These are phyloP conservation scores for Penicillium diatomitis DNA, from an alignment of 495 filamentous ascomycete genomes.

Conservation along the genomic window DNA sequence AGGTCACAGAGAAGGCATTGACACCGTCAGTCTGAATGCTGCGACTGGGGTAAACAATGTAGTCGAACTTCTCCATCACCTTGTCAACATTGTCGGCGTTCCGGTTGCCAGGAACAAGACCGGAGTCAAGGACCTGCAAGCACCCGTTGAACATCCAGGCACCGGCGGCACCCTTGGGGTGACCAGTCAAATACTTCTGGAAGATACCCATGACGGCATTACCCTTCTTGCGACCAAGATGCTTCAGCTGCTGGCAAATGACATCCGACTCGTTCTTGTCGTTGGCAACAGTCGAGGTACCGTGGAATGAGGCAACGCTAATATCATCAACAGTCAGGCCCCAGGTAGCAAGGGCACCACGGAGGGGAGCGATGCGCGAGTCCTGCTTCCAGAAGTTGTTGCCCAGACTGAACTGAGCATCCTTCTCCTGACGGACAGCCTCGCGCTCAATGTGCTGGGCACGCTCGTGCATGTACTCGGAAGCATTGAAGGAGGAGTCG, in stretches of 20 bases:
- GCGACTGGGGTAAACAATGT: constrained; percentile 92
- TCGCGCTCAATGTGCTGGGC: constrained; percentile 82
- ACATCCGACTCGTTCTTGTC: constrained; percentile 99
- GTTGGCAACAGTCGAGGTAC: constrained; percentile 95
- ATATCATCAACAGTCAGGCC: constrained; percentile 96
- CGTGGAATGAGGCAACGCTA: constrained; percentile 93
- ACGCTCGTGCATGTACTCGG: constrained; percentile 79
- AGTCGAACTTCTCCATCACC: constrained; percentile 93
- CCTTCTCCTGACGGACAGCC: constrained; percentile 80
- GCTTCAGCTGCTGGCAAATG: constrained; percentile 90
- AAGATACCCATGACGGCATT: constrained; percentile 96
- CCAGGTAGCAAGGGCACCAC: constrained; percentile 94
- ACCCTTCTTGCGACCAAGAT: constrained; percentile 90
- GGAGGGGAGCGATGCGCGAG: constrained; percentile 83
- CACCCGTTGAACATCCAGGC: constrained; percentile 99
- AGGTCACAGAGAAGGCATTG: constrained; percentile 97
- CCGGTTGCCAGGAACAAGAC: constrained; percentile 90
- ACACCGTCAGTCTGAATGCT: constrained; percentile 96
- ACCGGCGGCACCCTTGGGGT: constrained; percentile 97
- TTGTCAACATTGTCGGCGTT: constrained; percentile 97
- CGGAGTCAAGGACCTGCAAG: constrained; percentile 86
- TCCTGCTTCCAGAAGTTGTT: constrained; percentile 99
- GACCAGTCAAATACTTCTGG: constrained; percentile 98
- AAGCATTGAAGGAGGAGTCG: constrained; percentile 56
- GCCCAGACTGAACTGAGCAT: constrained; percentile 80